Percentiles rank a stretch among this genome's conserved stretches.
These are phyloP conservation scores for Prunus mira DNA, from an alignment of 306 rosid genomes.

Conservation along the genomic window DNA sequence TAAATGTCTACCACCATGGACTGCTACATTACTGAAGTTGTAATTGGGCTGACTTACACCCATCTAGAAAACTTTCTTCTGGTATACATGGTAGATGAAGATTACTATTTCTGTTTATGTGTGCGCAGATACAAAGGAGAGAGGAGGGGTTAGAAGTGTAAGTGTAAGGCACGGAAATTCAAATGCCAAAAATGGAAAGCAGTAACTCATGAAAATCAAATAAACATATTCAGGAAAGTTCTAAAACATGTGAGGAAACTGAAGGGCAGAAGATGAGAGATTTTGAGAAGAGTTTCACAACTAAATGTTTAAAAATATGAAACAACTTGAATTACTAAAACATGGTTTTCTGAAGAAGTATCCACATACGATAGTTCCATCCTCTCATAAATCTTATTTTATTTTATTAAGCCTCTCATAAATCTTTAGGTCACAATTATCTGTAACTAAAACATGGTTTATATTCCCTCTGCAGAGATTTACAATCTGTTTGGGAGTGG, in stretches of 20 bases:
- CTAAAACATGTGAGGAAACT: neutral
- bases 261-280: neutral
- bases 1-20: neutral
- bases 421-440: neutral
- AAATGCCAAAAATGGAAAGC: neutral
- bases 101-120: neutral
- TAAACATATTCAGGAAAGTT: neutral
- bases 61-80: too few relatives aligned
- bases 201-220: neutral
- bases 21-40: neutral
- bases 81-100: neutral
- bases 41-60: neutral
- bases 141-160: neutral
- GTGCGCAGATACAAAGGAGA: neutral
- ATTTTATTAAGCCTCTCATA: too few relatives aligned
- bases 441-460: neutral
- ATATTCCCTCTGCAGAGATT: too few relatives aligned
- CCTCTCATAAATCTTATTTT: neutral
- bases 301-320: neutral
- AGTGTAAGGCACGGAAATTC: neutral
- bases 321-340: neutral
- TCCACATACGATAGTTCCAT: neutral
- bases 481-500: neutral
- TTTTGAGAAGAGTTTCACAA: neutral
- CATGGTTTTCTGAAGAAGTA: too few relatives aligned